A percentile compares a stretch with the other conserved stretches of the same genome.
These are phyloP conservation scores for Artemisia annua DNA, from an alignment of 129 eudicot genomes.

Conservation along the genomic window DNA sequence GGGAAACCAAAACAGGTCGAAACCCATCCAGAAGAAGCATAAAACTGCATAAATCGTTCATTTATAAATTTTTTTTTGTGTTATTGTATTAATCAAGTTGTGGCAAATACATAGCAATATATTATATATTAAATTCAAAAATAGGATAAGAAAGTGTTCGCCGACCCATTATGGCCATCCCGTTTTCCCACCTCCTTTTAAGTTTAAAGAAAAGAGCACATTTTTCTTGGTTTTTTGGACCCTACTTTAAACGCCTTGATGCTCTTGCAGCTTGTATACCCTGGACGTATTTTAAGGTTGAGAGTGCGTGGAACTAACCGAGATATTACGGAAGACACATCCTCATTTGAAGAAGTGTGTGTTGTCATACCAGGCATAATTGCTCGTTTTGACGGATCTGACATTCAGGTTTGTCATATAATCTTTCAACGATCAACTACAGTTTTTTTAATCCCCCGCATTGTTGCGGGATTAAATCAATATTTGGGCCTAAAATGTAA, in stretches of 20 bases:
- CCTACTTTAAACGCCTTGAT: background rate
- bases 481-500: too few species aligned
- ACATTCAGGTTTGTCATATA: conserved; percentile 63
- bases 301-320: conserved; percentile 90
- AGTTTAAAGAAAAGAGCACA: background rate
- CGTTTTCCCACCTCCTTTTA: background rate
- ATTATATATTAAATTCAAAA: background rate
- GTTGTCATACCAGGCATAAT: conserved; percentile 75
- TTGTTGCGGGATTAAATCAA: too few species aligned
- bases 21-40: background rate
- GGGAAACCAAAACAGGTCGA: background rate
- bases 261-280: conserved; percentile 67
- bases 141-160: background rate
- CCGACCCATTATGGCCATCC: background rate
- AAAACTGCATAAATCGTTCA: background rate
- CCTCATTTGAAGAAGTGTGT: conserved; percentile 81
- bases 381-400: conserved; percentile 98
- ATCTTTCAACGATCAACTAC: conserved; percentile 7
- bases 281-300: conserved; percentile 72
- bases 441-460: background rate
- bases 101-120: background rate
- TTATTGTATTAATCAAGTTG: background rate
- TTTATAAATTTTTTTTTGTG: background rate
- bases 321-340: conserved; percentile 72
- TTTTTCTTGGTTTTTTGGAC: background rate